phyloP scores from a whole-genome alignment of 495 filamentous ascomycete genomes.

The Glutinoglossum americanum region DNA sequence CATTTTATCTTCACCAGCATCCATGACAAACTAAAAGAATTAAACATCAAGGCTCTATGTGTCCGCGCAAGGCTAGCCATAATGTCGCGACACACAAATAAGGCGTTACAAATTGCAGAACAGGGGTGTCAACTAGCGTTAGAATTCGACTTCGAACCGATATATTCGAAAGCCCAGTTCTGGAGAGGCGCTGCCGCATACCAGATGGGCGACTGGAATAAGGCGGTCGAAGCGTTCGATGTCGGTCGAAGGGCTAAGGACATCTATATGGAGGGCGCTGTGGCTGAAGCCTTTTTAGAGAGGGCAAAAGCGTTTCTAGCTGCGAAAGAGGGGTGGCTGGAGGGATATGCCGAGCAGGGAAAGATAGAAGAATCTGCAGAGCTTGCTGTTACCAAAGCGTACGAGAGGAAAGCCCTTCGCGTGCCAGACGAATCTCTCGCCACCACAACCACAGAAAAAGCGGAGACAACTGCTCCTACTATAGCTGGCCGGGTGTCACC shows the following conservation, averaged over 20 bases:
- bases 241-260: not conserved
- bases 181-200: not conserved
- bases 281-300: not conserved
- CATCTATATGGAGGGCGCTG: not conserved
- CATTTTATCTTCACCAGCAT: not conserved
- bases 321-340: not conserved
- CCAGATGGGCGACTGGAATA: not conserved
- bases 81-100: not conserved
- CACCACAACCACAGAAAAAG: not conserved
- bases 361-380: not conserved
- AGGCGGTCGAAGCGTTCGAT: not conserved
- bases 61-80: not conserved
- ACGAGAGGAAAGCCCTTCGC: not conserved
- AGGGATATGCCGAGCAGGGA: not conserved
- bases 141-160: not conserved
- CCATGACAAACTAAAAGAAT: not conserved
- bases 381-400: not conserved
- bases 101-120: not conserved
- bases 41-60: not conserved
- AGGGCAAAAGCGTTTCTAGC: not conserved
- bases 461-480: too few relatives aligned
- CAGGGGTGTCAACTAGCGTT: not conserved
- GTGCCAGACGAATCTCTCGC: not conserved
- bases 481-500: too few relatives aligned
- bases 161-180: not conserved